phyloP scores from a whole-genome alignment of 768 basidiomycete genomes.

The Termitomyces sp. region DNA sequence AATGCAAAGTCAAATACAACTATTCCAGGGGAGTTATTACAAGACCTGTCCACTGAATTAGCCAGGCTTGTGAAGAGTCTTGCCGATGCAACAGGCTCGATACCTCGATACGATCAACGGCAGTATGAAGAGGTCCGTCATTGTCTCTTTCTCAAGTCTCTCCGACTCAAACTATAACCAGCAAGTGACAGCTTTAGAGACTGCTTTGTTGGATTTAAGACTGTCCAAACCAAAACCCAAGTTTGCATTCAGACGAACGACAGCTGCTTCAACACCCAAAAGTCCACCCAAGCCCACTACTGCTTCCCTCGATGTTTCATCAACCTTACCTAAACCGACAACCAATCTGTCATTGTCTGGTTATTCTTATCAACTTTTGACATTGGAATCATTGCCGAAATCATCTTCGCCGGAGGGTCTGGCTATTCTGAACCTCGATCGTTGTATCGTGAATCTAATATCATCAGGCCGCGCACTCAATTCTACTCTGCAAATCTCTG shows the following conservation, averaged over 20 bases:
- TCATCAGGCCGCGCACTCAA: conserved; percentile 20
- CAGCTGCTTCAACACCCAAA: conserved; percentile 15
- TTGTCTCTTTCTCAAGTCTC: neutral
- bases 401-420: conserved; percentile 47
- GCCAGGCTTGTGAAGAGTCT: conserved; percentile 62
- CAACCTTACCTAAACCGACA: conserved; percentile 12
- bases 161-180: conserved; percentile 28
- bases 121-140: conserved; percentile 63
- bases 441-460: conserved; percentile 72
- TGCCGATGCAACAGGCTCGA: conserved; percentile 58
- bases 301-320: neutral
- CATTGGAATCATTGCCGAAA: conserved; percentile 36
- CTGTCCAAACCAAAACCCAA: conserved; percentile 50
- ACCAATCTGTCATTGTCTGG: conserved; percentile 44
- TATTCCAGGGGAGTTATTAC: conserved; percentile 35
- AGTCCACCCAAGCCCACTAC: conserved; percentile 1
- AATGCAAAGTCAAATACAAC: conserved; percentile 30
- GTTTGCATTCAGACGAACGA: conserved; percentile 62
- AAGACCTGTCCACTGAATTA: conserved; percentile 47
- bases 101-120: conserved; percentile 75
- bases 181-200: conserved; percentile 69
- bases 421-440: conserved; percentile 61
- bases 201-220: conserved; percentile 49
- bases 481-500: conserved; percentile 37
- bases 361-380: conserved; percentile 41